phyloP scores from a whole-genome alignment of 2,329 filamentous ascomycete genomes.

The Amphichorda felina region DNA sequence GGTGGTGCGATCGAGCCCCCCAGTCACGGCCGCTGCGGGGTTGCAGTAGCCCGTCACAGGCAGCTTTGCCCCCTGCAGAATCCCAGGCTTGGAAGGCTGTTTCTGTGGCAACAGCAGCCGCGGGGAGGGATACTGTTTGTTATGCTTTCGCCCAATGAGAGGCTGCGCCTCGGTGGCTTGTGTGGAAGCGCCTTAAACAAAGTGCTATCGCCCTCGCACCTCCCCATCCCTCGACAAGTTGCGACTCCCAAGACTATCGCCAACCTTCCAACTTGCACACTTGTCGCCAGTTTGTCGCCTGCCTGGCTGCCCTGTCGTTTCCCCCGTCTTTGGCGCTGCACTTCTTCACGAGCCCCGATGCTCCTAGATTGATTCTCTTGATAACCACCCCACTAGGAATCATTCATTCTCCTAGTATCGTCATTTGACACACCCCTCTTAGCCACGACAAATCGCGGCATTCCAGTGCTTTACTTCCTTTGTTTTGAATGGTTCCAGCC shows the following conservation, averaged over 20 bases:
- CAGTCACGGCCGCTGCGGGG: background rate
- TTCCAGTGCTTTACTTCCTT: background rate
- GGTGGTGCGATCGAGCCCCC: no score
- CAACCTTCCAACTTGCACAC: background rate
- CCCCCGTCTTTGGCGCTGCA: background rate
- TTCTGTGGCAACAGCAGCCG: constrained; percentile 1
- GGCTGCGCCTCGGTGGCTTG: background rate
- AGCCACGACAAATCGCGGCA: constrained; percentile 1
- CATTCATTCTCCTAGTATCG: background rate
- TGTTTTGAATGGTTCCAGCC: background rate
- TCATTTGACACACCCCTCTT: background rate
- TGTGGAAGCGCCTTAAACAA: background rate
- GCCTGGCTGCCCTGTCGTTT: no score
- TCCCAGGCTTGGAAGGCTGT: background rate
- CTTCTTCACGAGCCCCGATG: background rate
- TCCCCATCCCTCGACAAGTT: background rate
- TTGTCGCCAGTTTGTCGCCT: no score
- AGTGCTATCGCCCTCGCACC: background rate
- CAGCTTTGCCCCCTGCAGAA: background rate
- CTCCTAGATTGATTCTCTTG: no score
- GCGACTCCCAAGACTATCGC: background rate
- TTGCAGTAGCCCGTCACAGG: constrained; percentile 3
- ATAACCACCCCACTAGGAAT: background rate
- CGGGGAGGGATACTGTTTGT: constrained; percentile 2
- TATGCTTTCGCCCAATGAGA: background rate